Evolutionary conservation across 2,329 filamentous ascomycete species (phyloP).

Genomic region (Penicillium decumbens): DNA sequence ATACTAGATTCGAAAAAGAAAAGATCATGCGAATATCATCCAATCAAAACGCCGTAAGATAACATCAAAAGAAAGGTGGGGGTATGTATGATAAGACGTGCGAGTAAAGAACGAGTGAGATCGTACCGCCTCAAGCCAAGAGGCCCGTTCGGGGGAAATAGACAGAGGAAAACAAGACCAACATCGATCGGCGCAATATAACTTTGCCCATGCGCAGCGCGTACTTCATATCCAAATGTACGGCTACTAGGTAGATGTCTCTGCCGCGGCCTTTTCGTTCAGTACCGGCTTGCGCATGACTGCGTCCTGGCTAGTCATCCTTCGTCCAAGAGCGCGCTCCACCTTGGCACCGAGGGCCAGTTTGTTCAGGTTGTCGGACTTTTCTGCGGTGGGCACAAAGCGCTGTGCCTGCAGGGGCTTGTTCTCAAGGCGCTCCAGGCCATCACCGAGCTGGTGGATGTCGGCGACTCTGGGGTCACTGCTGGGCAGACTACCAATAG

Average conservation of each 20-base stretch:
- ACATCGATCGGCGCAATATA: background rate
- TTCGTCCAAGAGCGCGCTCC: slow-evolving; percentile 76
- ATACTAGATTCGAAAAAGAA: slow-evolving; percentile 1
- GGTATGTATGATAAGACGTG: slow-evolving; percentile 22
- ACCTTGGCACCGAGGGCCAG: slow-evolving; percentile 85
- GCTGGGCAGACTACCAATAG: slow-evolving; percentile 37
- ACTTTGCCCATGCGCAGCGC: background rate
- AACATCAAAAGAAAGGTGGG: slow-evolving; percentile 5
- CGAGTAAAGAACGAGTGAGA: slow-evolving; percentile 10
- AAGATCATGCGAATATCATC: slow-evolving; percentile 10
- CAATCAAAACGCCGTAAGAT: slow-evolving; percentile 5
- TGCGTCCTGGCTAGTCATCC: slow-evolving; percentile 86
- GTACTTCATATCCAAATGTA: background rate
- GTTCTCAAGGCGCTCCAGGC: slow-evolving; percentile 84
- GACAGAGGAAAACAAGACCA: slow-evolving; percentile 9
- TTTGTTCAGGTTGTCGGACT: slow-evolving; percentile 76
- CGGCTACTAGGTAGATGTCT: slow-evolving; percentile 16
- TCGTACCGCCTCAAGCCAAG: slow-evolving; percentile 6
- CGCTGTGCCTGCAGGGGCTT: slow-evolving; percentile 78
- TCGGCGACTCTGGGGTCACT: slow-evolving; percentile 55
- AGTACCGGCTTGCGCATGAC: slow-evolving; percentile 62
- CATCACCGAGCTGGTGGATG: slow-evolving; percentile 71
- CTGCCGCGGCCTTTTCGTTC: slow-evolving; percentile 36
- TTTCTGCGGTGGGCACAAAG: slow-evolving; percentile 71
- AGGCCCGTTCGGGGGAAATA: slow-evolving; percentile 2